phyloP scores from a whole-genome alignment of 148 eudicot species.

The Dysphania ambrosioides region DNA sequence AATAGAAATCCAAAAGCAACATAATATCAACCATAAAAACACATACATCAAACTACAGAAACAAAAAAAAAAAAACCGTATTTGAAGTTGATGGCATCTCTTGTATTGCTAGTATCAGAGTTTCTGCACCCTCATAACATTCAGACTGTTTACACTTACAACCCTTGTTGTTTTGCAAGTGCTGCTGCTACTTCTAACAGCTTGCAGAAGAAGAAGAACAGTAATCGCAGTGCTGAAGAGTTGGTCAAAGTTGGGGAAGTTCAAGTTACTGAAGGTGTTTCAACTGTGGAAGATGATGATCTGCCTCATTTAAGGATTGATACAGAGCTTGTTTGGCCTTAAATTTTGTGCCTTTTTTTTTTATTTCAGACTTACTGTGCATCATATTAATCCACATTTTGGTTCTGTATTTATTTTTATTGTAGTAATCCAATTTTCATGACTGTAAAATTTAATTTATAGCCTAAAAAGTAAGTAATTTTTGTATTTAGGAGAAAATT shows the following conservation, averaged over 20 bases:
- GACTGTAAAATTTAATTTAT: too few relatives aligned
- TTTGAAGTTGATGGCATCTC: constrained; percentile 27
- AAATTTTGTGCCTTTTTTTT: background rate
- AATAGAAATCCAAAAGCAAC: background rate
- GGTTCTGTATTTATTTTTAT: background rate
- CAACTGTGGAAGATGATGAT: constrained; percentile 13
- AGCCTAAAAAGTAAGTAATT: too few relatives aligned
- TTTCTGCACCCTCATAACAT: constrained; percentile 27
- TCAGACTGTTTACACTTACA: constrained; percentile 15
- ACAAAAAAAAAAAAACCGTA: background rate
- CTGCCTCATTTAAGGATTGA: constrained; percentile 19
- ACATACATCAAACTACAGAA: background rate
- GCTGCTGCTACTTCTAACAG: background rate
- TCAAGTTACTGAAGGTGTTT: background rate
- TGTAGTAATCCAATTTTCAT: too few relatives aligned
- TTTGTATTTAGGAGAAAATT: too few relatives aligned
- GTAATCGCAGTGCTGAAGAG: background rate
- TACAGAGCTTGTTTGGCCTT: constrained; percentile 39
- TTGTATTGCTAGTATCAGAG: constrained; percentile 33
- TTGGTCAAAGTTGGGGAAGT: background rate
- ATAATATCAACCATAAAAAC: background rate
- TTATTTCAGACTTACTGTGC: background rate
- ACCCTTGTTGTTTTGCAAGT: background rate
- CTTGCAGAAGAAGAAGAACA: background rate
- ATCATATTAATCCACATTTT: background rate